A percentile compares a stretch with the other conserved stretches of the same genome.
Conservation (phyloP, 768 basidiomycete genomes). For the Boletus subparvulus region DNA sequence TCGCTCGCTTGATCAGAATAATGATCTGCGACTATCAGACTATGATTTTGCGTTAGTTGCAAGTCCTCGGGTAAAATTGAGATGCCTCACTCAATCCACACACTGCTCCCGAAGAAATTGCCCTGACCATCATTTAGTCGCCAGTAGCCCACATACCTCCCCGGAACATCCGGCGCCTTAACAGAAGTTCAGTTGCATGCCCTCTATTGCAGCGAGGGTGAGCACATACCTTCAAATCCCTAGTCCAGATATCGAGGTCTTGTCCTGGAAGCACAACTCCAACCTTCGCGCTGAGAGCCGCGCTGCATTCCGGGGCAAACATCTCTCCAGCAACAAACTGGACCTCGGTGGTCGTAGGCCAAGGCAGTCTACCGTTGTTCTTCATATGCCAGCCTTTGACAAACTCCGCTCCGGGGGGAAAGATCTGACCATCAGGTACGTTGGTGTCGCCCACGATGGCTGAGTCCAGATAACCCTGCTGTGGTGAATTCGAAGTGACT, state of each 20-base stretch:
- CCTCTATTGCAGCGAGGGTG: not conserved
- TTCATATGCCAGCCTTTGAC: constrained; percentile 78
- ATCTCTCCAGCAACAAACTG: constrained; percentile 69
- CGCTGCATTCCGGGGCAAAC: constrained; percentile 41
- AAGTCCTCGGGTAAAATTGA: not conserved
- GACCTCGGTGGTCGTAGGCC: constrained; percentile 69
- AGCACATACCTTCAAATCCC: constrained; percentile 64
- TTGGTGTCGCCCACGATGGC: constrained; percentile 66
- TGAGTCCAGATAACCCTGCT: constrained; percentile 41
- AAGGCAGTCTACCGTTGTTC: constrained; percentile 61
- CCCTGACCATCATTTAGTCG: constrained; percentile 58
- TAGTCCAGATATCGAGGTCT: constrained; percentile 64
- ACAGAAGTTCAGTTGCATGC: not conserved
- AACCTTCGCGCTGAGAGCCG: constrained; percentile 41
- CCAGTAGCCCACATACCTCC: constrained; percentile 79
- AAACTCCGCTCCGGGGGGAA: constrained; percentile 84
- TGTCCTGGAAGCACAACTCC: constrained; percentile 58
- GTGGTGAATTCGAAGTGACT: not conserved
- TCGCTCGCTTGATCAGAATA: constrained; percentile 36
- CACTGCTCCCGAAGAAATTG: constrained; percentile 60
- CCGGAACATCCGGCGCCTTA: constrained; percentile 71
- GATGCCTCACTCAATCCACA: constrained; percentile 74
- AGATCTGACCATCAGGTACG: constrained; percentile 69
- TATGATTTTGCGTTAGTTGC: constrained; percentile 26
- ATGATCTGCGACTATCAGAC: constrained; percentile 67